Base-by-base conservation (phyloP, 2,329 filamentous ascomycete species). In the Aspergillus udagawae region DNA sequence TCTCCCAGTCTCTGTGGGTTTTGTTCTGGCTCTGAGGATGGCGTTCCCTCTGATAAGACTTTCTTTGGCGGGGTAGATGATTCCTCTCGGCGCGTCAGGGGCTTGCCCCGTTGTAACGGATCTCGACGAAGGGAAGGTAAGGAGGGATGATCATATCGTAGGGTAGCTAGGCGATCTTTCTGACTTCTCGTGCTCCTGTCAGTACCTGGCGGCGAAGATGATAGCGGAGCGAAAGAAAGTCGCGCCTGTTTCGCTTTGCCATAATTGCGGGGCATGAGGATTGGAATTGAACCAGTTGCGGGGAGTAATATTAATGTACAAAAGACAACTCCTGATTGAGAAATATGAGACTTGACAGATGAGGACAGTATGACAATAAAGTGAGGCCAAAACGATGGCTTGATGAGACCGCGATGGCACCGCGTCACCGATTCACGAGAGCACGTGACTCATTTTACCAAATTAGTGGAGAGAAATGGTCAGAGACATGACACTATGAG, bases 191-290 rank as follows among this genome's bases (percentile, higher is more conserved):
- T 60, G 9, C 61, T 64, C 17, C 56, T 49, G 17, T 64, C 60
- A 49, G 49, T 62, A 20, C 60, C 65, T 6, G 65, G 62, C 6
- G 72, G 66, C 1, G 69, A 61, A 12, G 71, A 66, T 32, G 68
- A 57, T 14, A 72, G 54, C 23, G 77, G 65, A 10, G 73, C 69
- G 61, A 79, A 79, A n/a, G 73, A 63, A 42, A 79, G 70, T 50
- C 73, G 75, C 52, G 76, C 75, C 64, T 79, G 77, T 62, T 74
- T 74, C 52, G 58, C 60, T 60, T 71, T 73, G 48, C 62, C 61
- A 48, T 64, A 60, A 52, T 63, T 69, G 63, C 69, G 68, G 58
- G 71, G 67, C 71, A 73, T 73, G 10, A 27, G 51, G 51, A 56
- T 51, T 53, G 51, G 54, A 32, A 50, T 53, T 20, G n/a, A 32